Conservation (phyloP, 768 basidiomycete genomes). For the Hygrocybe coccinea region DNA sequence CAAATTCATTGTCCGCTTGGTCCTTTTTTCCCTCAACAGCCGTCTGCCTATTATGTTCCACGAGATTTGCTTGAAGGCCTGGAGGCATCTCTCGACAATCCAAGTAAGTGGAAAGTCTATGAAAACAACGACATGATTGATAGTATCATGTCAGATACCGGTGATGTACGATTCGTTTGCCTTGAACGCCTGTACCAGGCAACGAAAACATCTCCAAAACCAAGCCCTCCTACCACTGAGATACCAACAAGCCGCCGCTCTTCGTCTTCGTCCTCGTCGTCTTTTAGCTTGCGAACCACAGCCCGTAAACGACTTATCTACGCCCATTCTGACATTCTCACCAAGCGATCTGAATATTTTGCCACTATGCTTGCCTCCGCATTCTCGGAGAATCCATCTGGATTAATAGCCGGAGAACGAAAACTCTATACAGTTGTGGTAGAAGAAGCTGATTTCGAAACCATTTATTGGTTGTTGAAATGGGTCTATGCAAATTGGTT, state of each 20-base stretch:
- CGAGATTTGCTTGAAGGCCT: constrained; percentile 63
- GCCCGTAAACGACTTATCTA: constrained; percentile 73
- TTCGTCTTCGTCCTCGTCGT: constrained; percentile 39
- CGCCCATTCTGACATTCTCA: constrained; percentile 74
- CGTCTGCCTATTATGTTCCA: constrained; percentile 61
- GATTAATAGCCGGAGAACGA: constrained; percentile 41
- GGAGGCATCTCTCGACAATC: constrained; percentile 66
- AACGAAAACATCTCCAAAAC: constrained; percentile 21
- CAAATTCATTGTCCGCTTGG: constrained; percentile 64
- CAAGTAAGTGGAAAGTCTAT: constrained; percentile 43
- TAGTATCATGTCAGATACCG: constrained; percentile 46
- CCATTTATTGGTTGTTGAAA: constrained; percentile 74
- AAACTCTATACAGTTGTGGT: constrained; percentile 64
- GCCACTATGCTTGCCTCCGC: constrained; percentile 67
- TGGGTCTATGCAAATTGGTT: constrained; percentile 75
- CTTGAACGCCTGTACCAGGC: constrained; percentile 46
- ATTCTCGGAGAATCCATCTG: constrained; percentile 53
- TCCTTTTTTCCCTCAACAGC: constrained; percentile 60
- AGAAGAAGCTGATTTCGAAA: constrained; percentile 73
- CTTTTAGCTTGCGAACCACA: constrained; percentile 40
- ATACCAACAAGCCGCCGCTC: constrained; percentile 34
- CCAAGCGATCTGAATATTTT: constrained; percentile 72
- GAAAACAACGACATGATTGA: neutral
- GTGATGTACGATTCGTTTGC: constrained; percentile 73
- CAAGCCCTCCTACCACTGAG: constrained; percentile 24